Conservation (phyloP, 495 filamentous ascomycete genomes). For the Melanomma pulvis-pyrius region DNA sequence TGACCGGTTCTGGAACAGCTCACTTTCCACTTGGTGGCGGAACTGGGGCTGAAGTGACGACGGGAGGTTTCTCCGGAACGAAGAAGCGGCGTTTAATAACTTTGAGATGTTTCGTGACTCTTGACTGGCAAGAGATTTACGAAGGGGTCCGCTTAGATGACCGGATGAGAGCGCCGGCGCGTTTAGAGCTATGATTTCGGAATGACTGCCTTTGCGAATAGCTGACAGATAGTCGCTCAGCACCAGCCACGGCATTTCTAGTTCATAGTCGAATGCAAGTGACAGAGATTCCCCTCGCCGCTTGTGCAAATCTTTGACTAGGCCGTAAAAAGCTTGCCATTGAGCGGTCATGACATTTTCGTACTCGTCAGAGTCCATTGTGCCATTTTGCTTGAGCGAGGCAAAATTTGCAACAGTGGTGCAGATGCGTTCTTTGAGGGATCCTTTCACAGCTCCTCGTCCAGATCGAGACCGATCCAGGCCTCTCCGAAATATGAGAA, state of each 20-base stretch:
- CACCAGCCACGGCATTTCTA: constrained; percentile 77
- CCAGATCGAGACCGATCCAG: constrained; percentile 13
- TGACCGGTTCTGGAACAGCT: constrained; percentile 70
- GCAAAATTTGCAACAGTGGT: constrained; percentile 67
- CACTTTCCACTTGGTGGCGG: constrained; percentile 44
- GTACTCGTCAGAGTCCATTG: constrained; percentile 73
- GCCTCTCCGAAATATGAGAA: constrained; percentile 63
- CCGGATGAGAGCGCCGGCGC: constrained; percentile 21
- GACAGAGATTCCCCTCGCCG: constrained; percentile 77
- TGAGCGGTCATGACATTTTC: constrained; percentile 72
- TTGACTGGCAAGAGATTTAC: constrained; percentile 4
- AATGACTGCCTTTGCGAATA: constrained; percentile 74
- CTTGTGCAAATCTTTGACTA: constrained; percentile 83
- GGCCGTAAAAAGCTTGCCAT: constrained; percentile 86
- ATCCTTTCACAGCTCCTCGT: constrained; percentile 45
- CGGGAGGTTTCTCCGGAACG: constrained; percentile 25
- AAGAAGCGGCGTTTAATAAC: constrained; percentile 30
- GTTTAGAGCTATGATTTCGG: constrained; percentile 72
- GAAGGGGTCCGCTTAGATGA: constrained; percentile 11
- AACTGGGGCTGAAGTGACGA: constrained; percentile 22
- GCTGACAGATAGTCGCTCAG: constrained; percentile 77
- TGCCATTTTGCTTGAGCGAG: constrained; percentile 60
- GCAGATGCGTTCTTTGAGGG: constrained; percentile 69
- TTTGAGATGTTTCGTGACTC: constrained; percentile 17
- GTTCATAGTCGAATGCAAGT: constrained; percentile 69